A percentile compares a stretch with the other conserved stretches of the same genome.
These are phyloP conservation scores for Diaporthe ilicicola DNA, from an alignment of 2,329 filamentous ascomycete species.

Conservation along the genomic window DNA sequence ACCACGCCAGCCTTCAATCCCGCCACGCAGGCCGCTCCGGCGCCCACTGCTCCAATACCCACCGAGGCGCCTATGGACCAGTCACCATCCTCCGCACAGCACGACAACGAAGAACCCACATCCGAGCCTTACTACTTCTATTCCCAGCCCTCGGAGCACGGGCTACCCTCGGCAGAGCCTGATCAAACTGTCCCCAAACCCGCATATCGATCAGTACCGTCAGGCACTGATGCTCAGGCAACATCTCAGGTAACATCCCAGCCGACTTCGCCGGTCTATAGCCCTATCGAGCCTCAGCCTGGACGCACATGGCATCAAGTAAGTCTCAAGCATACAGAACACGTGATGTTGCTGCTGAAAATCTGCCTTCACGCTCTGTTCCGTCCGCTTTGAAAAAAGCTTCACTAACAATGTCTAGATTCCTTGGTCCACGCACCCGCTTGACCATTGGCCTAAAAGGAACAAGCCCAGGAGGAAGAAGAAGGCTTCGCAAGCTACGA, in stretches of 20 bases:
- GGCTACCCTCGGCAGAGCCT: neutral
- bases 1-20: constrained; percentile 19
- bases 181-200: neutral
- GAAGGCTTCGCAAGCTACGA: constrained; percentile 23
- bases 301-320: constrained; percentile 16
- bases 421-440: constrained; percentile 30
- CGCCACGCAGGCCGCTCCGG: neutral
- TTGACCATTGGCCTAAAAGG: constrained; percentile 29
- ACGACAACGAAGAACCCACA: neutral
- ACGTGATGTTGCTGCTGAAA: neutral
- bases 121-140: constrained; percentile 1
- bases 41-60: constrained; percentile 1
- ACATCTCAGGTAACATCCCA: constrained; percentile 1
- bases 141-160: neutral
- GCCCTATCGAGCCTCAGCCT: constrained; percentile 9
- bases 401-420: constrained; percentile 11
- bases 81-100: constrained; percentile 11
- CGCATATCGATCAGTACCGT: neutral
- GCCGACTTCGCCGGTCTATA: constrained; percentile 16
- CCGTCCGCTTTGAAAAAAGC: neutral
- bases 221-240: neutral
- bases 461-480: constrained; percentile 29
- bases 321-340: neutral
- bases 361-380: neutral
- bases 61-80: constrained; percentile 3